A percentile compares a stretch with the other conserved stretches of the same genome.
Conservation (phyloP, 768 basidiomycete genomes). For the Trichaptum fuscoviolaceum region DNA sequence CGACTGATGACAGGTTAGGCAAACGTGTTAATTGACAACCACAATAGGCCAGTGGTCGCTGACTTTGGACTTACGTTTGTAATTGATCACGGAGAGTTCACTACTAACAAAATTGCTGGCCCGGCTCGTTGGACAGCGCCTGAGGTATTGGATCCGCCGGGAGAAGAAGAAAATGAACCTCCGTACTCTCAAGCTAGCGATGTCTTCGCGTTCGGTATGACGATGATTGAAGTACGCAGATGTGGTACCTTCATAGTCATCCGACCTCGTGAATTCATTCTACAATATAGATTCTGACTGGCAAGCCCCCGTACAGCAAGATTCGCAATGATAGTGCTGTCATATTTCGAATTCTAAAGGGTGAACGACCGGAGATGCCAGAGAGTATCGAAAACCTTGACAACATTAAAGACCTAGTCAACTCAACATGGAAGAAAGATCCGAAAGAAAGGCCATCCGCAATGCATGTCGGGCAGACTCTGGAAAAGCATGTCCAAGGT, state of each 20-base stretch:
- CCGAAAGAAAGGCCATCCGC: not conserved
- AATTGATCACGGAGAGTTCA: slow-evolving; percentile 4
- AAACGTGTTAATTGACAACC: not conserved
- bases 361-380: slow-evolving; percentile 18
- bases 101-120: slow-evolving; percentile 6
- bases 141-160: slow-evolving; percentile 4
- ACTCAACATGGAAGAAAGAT: not conserved
- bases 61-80: slow-evolving; percentile 10
- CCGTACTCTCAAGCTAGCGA: slow-evolving; percentile 7
- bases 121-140: slow-evolving; percentile 9
- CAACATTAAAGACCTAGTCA: not conserved
- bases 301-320: slow-evolving; percentile 15
- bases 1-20: slow-evolving; percentile 7
- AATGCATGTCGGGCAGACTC: not conserved
- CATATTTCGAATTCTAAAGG: slow-evolving; percentile 18
- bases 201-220: slow-evolving; percentile 15
- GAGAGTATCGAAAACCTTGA: not conserved
- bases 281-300: slow-evolving; percentile 17
- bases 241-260: not conserved
- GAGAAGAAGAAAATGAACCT: not conserved
- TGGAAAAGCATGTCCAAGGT: not conserved
- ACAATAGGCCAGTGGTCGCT: slow-evolving; percentile 3
- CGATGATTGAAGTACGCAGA: slow-evolving; percentile 12
- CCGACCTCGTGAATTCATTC: not conserved
- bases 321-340: slow-evolving; percentile 21